Percentiles rank a stretch among this genome's conserved stretches.
These are phyloP conservation scores for Artemisia argyi DNA, from an alignment of 129 eudicot species.

Conservation along the genomic window DNA sequence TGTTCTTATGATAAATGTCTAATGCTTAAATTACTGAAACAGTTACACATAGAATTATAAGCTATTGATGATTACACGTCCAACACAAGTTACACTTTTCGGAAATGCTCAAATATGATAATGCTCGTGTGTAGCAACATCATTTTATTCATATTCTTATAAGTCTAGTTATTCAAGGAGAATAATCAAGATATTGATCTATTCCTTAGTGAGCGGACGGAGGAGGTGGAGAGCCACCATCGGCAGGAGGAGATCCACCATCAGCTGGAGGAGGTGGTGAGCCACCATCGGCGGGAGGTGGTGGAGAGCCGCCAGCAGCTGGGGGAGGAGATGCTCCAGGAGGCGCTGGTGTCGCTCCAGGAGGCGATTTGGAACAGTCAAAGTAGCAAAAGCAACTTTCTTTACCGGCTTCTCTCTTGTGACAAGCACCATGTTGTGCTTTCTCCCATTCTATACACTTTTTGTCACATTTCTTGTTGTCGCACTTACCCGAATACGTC, in stretches of 20 bases:
- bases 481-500: background rate
- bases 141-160: background rate
- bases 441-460: background rate
- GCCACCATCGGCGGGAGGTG: slow-evolving; percentile 1
- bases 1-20: too few species aligned
- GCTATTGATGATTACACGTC: background rate
- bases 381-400: slow-evolving; percentile 11
- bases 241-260: background rate
- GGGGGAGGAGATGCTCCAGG: background rate
- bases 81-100: background rate
- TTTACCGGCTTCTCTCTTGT: background rate
- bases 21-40: too few species aligned
- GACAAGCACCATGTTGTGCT: background rate
- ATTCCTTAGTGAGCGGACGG: background rate
- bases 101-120: background rate
- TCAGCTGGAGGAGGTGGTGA: background rate
- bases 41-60: background rate
- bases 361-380: background rate
- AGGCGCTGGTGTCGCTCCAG: background rate
- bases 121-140: background rate
- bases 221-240: slow-evolving; percentile 1
- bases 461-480: background rate
- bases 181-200: background rate
- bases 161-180: background rate
- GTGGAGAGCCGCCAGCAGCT: background rate